A percentile compares a stretch with the other conserved stretches of the same genome.
phyloP scores from a whole-genome alignment of 768 basidiomycete species.

The Baorangia bicolor region DNA sequence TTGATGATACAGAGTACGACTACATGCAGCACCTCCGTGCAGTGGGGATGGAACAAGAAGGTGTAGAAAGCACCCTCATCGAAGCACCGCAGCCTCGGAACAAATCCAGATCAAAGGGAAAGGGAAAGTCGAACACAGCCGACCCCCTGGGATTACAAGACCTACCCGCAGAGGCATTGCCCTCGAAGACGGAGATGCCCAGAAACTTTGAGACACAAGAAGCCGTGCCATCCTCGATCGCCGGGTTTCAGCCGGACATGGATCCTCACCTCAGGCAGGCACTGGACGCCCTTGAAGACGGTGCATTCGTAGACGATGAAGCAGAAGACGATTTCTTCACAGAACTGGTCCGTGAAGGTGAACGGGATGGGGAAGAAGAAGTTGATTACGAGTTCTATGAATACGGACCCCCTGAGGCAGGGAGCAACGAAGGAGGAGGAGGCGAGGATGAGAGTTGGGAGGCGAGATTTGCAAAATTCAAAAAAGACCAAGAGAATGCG shows the following conservation, averaged over 20 bases:
- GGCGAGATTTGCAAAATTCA: conserved; percentile 78
- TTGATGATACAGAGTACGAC: conserved; percentile 94
- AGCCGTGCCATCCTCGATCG: conserved; percentile 75
- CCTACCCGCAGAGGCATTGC: conserved; percentile 68
- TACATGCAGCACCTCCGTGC: conserved; percentile 95
- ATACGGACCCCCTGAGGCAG: conserved; percentile 29
- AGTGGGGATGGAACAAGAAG: conserved; percentile 74
- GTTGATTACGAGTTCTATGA: conserved; percentile 69
- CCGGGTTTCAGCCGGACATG: conserved; percentile 94
- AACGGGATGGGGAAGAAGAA: conserved; percentile 59
- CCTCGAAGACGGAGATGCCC: conserved; percentile 73
- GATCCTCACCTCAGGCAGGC: conserved; percentile 92
- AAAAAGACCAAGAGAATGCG: conserved; percentile 43
- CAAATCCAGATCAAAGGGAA: conserved; percentile 29
- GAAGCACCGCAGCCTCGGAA: conserved; percentile 60
- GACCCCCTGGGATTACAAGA: conserved; percentile 46
- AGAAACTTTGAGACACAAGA: conserved; percentile 74
- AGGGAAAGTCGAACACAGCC: conserved; percentile 40
- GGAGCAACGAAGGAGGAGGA: conserved; percentile 23
- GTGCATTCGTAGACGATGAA: conserved; percentile 84
- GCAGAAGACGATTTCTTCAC: conserved; percentile 76
- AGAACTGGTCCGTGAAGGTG: conserved; percentile 70
- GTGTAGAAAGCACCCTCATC: conserved; percentile 77
- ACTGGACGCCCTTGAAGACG: conserved; percentile 93
- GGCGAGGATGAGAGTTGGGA: conserved; percentile 60